Evolutionary conservation across 176 grass and related monocot genomes (phyloP), one percentile per base, ranked within the genome.

Genomic region (Juncus inflexus): DNA sequence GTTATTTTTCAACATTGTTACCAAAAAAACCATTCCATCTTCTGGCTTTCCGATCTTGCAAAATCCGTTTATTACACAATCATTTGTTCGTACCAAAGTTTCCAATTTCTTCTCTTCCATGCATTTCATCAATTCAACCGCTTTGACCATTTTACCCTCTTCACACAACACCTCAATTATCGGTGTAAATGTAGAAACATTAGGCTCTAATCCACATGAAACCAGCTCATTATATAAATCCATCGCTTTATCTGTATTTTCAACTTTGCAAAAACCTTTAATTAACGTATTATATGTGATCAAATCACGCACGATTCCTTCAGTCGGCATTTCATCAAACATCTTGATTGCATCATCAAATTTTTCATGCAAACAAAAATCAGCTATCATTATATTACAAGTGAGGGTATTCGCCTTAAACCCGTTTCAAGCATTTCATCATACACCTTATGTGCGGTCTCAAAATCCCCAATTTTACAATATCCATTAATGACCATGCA

Each of bases 261-360:
- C 75, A 50, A 13, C 67, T 16, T 70, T 97, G 85, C 88, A 91
- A 52, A 91, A 63, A 52, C 81, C 87, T 14, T 66, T 70, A 74
- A 97, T 89, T 73, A 73, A 97, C 58, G 72, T 84, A 69, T 77
- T 83, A 36, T 89, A 97, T 63, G 88, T 80, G 37, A 89, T 67
- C 50, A 86, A 74, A 86, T 89, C 64, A 70, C 66, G 84, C 50
- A 54, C 3, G 37, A 89, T 75, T 42, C 85, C 85, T 53, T 83
- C 86, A 7, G 36, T 45, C 12, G 74, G 47, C 88, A 97, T 97
- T 73, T 77, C 74, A 41, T 89, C 74, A 37, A 84, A 86, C 72
- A 86, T 9, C 10, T 55, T 45, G 43, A 72, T 4, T 42, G 87
- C 87, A 40, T 91, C 80, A 7, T 83, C 65, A 55, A 83, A 28